These are phyloP conservation scores for Azolla pinnata DNA, from an alignment of 75 land plant genomes.

Conservation along the genomic window DNA sequence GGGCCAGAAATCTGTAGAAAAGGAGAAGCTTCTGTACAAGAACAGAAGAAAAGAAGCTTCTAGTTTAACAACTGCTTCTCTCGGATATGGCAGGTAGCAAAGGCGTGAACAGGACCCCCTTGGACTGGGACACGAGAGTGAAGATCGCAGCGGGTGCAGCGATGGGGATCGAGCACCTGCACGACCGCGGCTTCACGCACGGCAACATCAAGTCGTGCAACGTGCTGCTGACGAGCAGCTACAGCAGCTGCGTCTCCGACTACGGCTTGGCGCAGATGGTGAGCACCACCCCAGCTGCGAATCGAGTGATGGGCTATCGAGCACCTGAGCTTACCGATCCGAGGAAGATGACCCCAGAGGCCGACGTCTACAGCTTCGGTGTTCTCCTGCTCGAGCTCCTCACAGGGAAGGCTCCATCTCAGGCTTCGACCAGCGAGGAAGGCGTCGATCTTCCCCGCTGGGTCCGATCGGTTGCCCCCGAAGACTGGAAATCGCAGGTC, in stretches of 20 bases:
- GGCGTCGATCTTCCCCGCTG: slow-evolving; percentile 39
- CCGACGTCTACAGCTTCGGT: slow-evolving; percentile 92
- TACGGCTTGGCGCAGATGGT: slow-evolving; percentile 50
- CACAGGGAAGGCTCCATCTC: slow-evolving; percentile 70
- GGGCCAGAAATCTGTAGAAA: too few relatives aligned
- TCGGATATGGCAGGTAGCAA: slow-evolving; percentile 52
- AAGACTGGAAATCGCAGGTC: slow-evolving; percentile 58
- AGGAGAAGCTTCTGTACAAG: too few relatives aligned
- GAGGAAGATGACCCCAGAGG: slow-evolving; percentile 57
- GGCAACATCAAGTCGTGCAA: slow-evolving; percentile 90
- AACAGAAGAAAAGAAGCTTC: too few relatives aligned
- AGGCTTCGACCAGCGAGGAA: slow-evolving; percentile 55
- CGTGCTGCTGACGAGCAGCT: slow-evolving; percentile 50
- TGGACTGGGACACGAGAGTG: slow-evolving; percentile 64
- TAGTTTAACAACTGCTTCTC: too few relatives aligned
- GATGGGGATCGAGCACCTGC: slow-evolving; percentile 61
- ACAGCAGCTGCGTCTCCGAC: slow-evolving; percentile 65
- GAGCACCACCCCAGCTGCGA: slow-evolving; percentile 27
- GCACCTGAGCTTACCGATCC: slow-evolving; percentile 79
- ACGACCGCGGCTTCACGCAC: slow-evolving; percentile 44
- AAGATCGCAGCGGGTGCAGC: slow-evolving; percentile 73
- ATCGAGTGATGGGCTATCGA: slow-evolving; percentile 65
- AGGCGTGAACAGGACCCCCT: slow-evolving; percentile 59
- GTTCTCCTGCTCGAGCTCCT: slow-evolving; percentile 67
- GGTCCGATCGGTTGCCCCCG: slow-evolving; percentile 44